These are phyloP conservation scores for Cladorrhinum sp. DNA, from an alignment of 2,329 filamentous ascomycete genomes.

Conservation along the genomic window DNA sequence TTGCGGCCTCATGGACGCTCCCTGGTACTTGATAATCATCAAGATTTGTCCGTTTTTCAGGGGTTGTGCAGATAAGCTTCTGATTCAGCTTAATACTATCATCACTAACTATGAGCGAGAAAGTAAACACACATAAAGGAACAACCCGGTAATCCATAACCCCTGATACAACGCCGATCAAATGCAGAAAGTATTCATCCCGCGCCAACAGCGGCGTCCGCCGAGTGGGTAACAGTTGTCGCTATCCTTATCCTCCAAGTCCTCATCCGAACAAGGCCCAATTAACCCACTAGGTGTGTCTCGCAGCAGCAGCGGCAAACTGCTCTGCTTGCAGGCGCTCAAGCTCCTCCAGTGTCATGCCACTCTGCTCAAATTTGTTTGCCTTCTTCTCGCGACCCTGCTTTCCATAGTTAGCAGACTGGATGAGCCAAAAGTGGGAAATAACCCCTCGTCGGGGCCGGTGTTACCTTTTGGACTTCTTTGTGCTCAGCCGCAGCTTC, in stretches of 20 bases:
- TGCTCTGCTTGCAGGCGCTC: slow-evolving; percentile 86
- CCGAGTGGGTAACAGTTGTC: neutral
- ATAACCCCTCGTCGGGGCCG: neutral
- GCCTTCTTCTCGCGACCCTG: slow-evolving; percentile 95
- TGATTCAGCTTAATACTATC: slow-evolving; percentile 6
- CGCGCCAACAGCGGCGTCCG: slow-evolving; percentile 18
- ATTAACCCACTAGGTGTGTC: slow-evolving; percentile 53
- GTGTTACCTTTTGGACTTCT: slow-evolving; percentile 78
- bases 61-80: neutral
- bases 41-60: too few relatives aligned
- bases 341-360: slow-evolving; percentile 86
- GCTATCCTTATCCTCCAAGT: neutral
- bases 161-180: neutral
- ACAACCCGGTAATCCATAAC: neutral
- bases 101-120: slow-evolving; percentile 1
- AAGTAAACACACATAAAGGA: neutral
- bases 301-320: slow-evolving; percentile 76
- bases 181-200: neutral
- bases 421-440: neutral
- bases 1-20: neutral
- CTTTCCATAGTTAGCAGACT: slow-evolving; percentile 52
- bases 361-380: slow-evolving; percentile 94
- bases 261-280: neutral
- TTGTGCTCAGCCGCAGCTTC: slow-evolving; percentile 90
- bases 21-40: neutral